Evolutionary conservation across 768 basidiomycete species (phyloP).

Genomic region (Symmetrospora coprosmae): DNA sequence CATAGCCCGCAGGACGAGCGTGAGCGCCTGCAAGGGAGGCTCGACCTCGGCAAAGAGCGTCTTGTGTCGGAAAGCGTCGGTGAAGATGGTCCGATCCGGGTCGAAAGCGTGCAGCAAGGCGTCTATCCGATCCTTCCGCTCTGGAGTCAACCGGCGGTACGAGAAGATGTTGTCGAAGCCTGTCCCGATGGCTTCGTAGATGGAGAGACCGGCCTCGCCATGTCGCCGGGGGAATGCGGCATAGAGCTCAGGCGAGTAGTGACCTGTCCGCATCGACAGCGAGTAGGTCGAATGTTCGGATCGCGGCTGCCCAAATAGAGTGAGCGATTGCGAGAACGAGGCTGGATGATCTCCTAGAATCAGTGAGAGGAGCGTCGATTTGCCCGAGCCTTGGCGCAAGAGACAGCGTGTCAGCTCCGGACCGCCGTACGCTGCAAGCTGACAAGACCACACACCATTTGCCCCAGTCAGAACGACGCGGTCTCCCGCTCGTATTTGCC

Average conservation of each 20-base stretch:
- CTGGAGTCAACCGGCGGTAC: constrained; percentile 43
- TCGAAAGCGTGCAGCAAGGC: constrained; percentile 52
- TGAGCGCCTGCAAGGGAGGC: constrained; percentile 60
- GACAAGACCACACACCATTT: constrained; percentile 50
- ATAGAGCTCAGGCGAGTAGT: constrained; percentile 75
- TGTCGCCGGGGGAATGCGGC: constrained; percentile 59
- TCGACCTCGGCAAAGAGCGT: constrained; percentile 56
- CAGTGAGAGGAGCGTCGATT: constrained; percentile 79
- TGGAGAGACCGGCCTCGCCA: constrained; percentile 22
- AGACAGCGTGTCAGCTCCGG: background rate
- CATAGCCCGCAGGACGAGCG: constrained; percentile 71
- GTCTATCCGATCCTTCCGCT: constrained; percentile 43
- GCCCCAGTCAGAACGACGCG: constrained; percentile 79
- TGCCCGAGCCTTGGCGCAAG: constrained; percentile 60
- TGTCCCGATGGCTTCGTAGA: constrained; percentile 63
- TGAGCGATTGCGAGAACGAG: constrained; percentile 63
- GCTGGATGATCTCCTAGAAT: constrained; percentile 91
- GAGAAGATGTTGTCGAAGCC: constrained; percentile 75
- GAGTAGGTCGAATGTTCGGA: constrained; percentile 48
- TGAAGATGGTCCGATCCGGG: constrained; percentile 41
- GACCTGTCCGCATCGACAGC: constrained; percentile 39
- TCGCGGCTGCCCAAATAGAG: constrained; percentile 53
- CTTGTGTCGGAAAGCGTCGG: constrained; percentile 40
- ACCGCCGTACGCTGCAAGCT: background rate
- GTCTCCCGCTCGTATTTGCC: constrained; percentile 68